phyloP scores from a whole-genome alignment of 805 yeast species.

The Candida montana region DNA sequence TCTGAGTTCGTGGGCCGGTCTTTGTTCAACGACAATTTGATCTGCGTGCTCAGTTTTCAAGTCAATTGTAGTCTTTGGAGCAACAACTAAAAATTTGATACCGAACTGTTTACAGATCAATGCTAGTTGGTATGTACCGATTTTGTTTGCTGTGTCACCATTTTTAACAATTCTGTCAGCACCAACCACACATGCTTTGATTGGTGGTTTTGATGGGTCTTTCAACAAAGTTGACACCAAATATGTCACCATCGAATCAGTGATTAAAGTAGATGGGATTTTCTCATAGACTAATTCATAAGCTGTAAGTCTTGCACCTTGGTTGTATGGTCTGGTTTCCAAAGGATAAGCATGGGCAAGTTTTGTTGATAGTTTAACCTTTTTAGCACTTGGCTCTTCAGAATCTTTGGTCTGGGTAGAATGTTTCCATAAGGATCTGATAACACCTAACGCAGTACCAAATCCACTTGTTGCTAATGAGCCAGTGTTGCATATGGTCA shows the following conservation, averaged over 20 bases:
- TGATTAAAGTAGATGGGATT: conserved; percentile 82
- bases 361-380: conserved; percentile 28
- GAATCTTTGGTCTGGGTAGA: conserved; percentile 20
- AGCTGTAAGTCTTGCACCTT: conserved; percentile 91
- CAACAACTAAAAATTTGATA: conserved; percentile 87
- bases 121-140: conserved; percentile 90
- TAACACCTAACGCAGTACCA: conserved; percentile 93
- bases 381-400: conserved; percentile 17
- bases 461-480: conserved; percentile 96
- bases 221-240: conserved; percentile 43
- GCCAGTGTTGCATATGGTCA: conserved; percentile 95
- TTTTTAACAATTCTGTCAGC: conserved; percentile 91
- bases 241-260: conserved; percentile 89
- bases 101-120: conserved; percentile 59
- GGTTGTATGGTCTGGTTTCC: conserved; percentile 95
- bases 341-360: conserved; percentile 75
- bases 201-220: conserved; percentile 45
- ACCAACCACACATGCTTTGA: conserved; percentile 77
- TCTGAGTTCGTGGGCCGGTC: conserved; percentile 77
- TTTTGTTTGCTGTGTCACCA: conserved; percentile 96
- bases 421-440: conserved; percentile 60
- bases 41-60: conserved; percentile 59
- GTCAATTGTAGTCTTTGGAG: conserved; percentile 91
- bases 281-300: conserved; percentile 81
- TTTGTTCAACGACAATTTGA: conserved; percentile 78